Percentiles rank a stretch among this genome's conserved stretches.
Evolutionary conservation across 2,329 filamentous ascomycete species (phyloP).

Genomic region (Aureobasidium pullulans): DNA sequence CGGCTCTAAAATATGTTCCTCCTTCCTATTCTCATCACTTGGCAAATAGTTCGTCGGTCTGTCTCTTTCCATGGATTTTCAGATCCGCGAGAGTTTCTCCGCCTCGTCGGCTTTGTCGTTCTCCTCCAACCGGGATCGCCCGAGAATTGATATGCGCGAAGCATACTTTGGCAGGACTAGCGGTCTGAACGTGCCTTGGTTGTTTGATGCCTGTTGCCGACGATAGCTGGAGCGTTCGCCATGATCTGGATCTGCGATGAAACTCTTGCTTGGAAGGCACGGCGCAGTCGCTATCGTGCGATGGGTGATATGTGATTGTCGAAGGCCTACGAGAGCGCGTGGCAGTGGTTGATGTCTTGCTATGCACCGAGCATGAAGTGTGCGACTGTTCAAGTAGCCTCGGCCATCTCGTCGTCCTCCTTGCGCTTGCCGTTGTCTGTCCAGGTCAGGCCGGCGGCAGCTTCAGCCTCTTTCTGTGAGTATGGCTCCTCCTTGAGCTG

Average conservation of each 20-base stretch:
- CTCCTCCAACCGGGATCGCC: background rate
- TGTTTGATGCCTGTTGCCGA: background rate
- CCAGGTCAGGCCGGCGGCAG: constrained; percentile 62
- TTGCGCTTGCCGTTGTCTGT: constrained; percentile 48
- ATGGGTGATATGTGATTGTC: background rate
- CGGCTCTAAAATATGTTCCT: background rate
- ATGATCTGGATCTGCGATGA: background rate
- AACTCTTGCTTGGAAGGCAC: background rate
- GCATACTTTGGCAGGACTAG: background rate
- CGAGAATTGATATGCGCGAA: background rate
- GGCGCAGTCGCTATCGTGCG: background rate
- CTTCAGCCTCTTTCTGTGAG: constrained; percentile 77
- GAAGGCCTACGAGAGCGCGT: background rate
- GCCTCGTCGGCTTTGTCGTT: background rate
- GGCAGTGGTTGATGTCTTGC: background rate
- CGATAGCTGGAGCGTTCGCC: background rate
- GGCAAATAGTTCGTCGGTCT: background rate
- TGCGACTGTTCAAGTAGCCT: constrained; percentile 4
- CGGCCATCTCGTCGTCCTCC: constrained; percentile 11
- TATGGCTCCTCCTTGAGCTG: constrained; percentile 78
- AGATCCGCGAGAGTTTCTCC: background rate
- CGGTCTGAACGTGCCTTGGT: background rate
- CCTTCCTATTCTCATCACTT: background rate
- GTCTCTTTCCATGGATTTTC: background rate
- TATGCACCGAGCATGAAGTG: background rate